Evolutionary conservation across 2,329 filamentous ascomycete species (phyloP).

Genomic region (Penicillium sp.): DNA sequence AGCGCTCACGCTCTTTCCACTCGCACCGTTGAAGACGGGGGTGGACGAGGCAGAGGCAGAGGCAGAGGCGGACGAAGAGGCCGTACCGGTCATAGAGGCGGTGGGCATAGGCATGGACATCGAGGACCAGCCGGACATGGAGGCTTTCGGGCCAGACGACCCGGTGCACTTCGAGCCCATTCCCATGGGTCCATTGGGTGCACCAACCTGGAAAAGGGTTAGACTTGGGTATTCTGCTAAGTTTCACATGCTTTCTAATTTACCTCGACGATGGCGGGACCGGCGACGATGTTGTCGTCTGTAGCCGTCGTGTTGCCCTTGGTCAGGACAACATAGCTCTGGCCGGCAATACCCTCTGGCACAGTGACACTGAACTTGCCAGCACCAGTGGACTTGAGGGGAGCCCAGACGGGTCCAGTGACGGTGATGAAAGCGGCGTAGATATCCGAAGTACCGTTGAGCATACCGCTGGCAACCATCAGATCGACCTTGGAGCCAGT

Average conservation of each 20-base stretch:
- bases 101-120: not conserved
- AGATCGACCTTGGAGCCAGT: conserved; percentile 18
- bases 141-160: not conserved
- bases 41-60: not conserved
- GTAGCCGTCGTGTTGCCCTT: conserved; percentile 20
- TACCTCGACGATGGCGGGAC: conserved; percentile 34
- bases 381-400: conserved; percentile 5
- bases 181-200: not conserved
- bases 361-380: conserved; percentile 22
- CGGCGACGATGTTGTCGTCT: conserved; percentile 30
- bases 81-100: not conserved
- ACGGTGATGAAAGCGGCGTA: conserved; percentile 21
- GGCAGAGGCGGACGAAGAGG: not conserved
- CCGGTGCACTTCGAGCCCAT: not conserved
- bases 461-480: conserved; percentile 24
- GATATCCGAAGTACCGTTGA: conserved; percentile 14
- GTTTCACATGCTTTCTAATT: not conserved
- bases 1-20: not conserved
- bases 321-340: conserved; percentile 31
- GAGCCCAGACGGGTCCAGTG: conserved; percentile 20
- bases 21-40: not conserved
- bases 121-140: not conserved
- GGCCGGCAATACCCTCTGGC: conserved; percentile 24
- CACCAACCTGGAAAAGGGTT: not conserved
- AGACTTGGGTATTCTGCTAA: not conserved